Percentiles rank a stretch among this genome's conserved stretches.
phyloP scores from a whole-genome alignment of 768 basidiomycete species.

The Coprinopsis sp. region DNA sequence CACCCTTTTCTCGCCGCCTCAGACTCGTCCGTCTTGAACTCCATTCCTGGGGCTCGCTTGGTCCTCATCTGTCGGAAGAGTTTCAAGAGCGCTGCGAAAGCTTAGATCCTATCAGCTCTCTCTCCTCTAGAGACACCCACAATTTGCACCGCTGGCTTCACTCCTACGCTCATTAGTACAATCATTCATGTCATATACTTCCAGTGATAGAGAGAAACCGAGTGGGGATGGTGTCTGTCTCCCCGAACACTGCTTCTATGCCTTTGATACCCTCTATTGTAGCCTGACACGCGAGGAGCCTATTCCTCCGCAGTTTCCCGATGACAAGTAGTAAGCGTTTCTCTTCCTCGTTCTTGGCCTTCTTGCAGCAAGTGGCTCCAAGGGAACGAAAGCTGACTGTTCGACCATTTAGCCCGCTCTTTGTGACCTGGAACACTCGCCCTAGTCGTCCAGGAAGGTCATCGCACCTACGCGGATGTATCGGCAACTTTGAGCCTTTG shows the following conservation, averaged over 20 bases:
- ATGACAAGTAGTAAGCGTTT: constrained; percentile 71
- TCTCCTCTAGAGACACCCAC: too few relatives aligned
- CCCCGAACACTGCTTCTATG: constrained; percentile 74
- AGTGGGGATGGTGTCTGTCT: constrained; percentile 51
- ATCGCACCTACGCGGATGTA: constrained; percentile 81
- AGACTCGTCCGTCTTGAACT: too few relatives aligned
- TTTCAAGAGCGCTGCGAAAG: too few relatives aligned
- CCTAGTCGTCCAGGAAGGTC: constrained; percentile 54
- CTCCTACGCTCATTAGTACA: too few relatives aligned
- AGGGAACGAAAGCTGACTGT: neutral
- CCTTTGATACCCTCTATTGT: constrained; percentile 79
- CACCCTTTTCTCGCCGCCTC: too few relatives aligned
- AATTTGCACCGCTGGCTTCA: too few relatives aligned
- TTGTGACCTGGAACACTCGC: constrained; percentile 93
- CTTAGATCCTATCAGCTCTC: too few relatives aligned
- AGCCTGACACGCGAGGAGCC: constrained; percentile 56
- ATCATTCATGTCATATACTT: too few relatives aligned
- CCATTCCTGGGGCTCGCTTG: too few relatives aligned
- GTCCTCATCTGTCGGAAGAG: too few relatives aligned
- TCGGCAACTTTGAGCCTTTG: constrained; percentile 85
- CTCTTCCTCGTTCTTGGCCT: constrained; percentile 5
- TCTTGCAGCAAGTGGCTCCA: constrained; percentile 6
- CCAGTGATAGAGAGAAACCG: too few relatives aligned
- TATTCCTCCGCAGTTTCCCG: constrained; percentile 57
- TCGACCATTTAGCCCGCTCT: constrained; percentile 63